phyloP scores from a whole-genome alignment of 768 basidiomycete species.

The Russula vinacea region DNA sequence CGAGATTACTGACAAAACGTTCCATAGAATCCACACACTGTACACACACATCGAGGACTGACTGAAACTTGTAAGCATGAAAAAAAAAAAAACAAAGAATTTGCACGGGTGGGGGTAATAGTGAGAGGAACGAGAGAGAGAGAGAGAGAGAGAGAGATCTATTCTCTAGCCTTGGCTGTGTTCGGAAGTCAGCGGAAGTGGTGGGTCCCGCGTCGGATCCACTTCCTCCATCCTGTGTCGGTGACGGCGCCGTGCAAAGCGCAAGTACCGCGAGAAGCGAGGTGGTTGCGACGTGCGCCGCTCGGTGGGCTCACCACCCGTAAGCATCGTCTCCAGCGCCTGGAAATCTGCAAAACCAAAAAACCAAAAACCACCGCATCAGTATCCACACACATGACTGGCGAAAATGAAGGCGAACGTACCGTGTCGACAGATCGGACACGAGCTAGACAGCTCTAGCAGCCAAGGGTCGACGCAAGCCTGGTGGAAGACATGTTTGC shows the following conservation, averaged over 20 bases:
- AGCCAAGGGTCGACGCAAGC: conserved; percentile 92
- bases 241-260: conserved; percentile 35
- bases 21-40: background rate
- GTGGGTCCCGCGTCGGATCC: conserved; percentile 34
- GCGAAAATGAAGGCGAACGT: conserved; percentile 23
- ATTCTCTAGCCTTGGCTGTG: background rate
- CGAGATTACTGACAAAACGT: background rate
- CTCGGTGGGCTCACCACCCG: conserved; percentile 22
- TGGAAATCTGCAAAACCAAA: conserved; percentile 36
- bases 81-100: background rate
- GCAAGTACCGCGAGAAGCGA: conserved; percentile 39
- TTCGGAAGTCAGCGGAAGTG: conserved; percentile 31
- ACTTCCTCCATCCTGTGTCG: conserved; percentile 29
- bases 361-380: background rate
- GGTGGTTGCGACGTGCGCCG: conserved; percentile 31
- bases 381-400: background rate
- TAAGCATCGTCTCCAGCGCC: conserved; percentile 37
- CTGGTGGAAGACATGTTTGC: conserved; percentile 87
- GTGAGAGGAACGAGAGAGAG: background rate
- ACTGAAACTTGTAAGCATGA: background rate
- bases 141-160: background rate
- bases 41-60: background rate
- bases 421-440: conserved; percentile 93
- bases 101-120: background rate
- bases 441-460: conserved; percentile 82